A percentile compares a stretch with the other conserved stretches of the same genome.
These are phyloP conservation scores for Stagonosporopsis vannaccii DNA, from an alignment of 2,329 filamentous ascomycete genomes.

Conservation along the genomic window DNA sequence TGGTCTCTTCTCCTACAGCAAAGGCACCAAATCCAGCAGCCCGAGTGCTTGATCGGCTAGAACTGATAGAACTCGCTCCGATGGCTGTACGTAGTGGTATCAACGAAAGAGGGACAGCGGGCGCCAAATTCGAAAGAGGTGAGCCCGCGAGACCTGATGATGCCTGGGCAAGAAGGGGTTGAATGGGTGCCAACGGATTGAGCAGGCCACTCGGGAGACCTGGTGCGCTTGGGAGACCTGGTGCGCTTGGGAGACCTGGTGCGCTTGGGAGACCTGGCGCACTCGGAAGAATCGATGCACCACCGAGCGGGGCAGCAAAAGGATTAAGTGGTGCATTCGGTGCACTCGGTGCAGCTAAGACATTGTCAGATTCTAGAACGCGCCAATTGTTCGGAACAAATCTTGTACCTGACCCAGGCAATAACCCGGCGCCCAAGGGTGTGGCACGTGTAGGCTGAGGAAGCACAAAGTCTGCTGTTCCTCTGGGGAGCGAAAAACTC, in stretches of 20 bases:
- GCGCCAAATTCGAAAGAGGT: not conserved
- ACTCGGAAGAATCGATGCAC: not conserved
- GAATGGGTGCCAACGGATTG: not conserved
- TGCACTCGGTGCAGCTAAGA: not conserved
- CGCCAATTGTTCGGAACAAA: not conserved
- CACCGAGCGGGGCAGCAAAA: too few relatives aligned
- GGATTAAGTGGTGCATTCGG: not conserved
- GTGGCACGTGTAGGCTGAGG: conserved; percentile 1
- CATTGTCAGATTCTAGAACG: not conserved
- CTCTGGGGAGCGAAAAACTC: not conserved
- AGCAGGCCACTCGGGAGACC: too few relatives aligned
- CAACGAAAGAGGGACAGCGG: not conserved
- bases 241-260: not conserved
- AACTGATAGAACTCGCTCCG: not conserved
- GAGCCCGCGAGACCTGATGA: too few relatives aligned
- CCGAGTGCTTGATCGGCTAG: not conserved
- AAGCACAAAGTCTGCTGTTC: conserved; percentile 14
- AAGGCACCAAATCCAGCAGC: not conserved
- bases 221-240: too few relatives aligned
- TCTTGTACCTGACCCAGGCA: conserved; percentile 5
- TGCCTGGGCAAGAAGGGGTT: not conserved
- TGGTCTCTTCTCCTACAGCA: not conserved
- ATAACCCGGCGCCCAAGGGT: conserved; percentile 1
- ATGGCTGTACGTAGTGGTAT: not conserved
- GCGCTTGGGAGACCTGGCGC: not conserved